phyloP scores from a whole-genome alignment of 768 basidiomycete genomes.

The Leccinum fibrillosum region DNA sequence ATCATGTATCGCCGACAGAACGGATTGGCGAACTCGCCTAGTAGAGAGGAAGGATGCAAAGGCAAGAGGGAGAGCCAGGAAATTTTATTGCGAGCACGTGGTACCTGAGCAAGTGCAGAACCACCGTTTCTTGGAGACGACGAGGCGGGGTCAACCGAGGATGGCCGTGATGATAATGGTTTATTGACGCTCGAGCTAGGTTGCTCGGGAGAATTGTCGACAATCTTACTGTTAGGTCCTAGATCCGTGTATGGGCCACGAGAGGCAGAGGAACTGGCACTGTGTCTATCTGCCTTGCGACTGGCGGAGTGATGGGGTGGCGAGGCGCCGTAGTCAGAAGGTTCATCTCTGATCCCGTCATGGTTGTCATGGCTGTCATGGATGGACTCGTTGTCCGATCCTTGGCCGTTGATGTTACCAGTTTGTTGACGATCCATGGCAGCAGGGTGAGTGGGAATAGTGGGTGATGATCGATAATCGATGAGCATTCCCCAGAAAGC shows the following conservation, averaged over 20 bases:
- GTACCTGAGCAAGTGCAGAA: not conserved
- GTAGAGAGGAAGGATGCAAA: slow-evolving; percentile 28
- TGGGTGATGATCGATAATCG: too few relatives aligned
- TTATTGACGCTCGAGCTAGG: not conserved
- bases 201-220: not conserved
- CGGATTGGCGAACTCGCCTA: slow-evolving; percentile 50
- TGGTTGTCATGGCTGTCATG: too few relatives aligned
- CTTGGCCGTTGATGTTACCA: too few relatives aligned
- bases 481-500: too few relatives aligned
- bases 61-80: slow-evolving; percentile 30
- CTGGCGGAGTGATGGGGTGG: not conserved
- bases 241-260: not conserved
- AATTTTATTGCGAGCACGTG: slow-evolving; percentile 2
- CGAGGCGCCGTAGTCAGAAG: slow-evolving; percentile 11
- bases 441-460: too few relatives aligned
- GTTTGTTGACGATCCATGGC: too few relatives aligned
- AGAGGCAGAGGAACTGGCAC: not conserved
- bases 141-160: not conserved
- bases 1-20: slow-evolving; percentile 51
- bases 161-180: not conserved
- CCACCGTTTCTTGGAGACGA: not conserved
- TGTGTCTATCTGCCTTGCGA: not conserved
- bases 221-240: not conserved
- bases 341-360: too few relatives aligned
- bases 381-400: too few relatives aligned